Evolutionary conservation across 2,329 filamentous ascomycete genomes (phyloP).

Genomic region (Apiospora marii): DNA sequence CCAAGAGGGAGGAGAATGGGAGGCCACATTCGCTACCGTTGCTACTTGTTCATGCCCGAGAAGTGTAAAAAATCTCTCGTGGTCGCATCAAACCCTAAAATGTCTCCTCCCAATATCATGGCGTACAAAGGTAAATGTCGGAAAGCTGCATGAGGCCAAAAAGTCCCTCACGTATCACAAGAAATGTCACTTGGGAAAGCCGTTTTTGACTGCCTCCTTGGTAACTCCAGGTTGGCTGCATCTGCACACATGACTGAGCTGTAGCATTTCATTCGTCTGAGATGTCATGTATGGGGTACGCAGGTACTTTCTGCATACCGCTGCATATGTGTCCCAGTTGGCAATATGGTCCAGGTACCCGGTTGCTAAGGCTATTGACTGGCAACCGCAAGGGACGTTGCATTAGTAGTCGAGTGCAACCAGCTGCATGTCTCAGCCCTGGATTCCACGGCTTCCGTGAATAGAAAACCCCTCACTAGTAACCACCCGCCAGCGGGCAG

Average conservation of each 20-base stretch:
- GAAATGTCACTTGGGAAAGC: not conserved
- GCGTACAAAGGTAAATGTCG: not conserved
- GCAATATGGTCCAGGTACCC: not conserved
- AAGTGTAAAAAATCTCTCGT: no score
- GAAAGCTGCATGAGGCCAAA: not conserved
- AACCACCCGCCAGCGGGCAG: not conserved
- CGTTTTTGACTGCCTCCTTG: not conserved
- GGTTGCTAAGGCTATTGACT: not conserved
- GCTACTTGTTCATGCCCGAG: not conserved
- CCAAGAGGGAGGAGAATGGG: not conserved
- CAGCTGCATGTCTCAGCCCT: conserved; percentile 10
- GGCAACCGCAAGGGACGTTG: not conserved
- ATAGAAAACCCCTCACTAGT: conserved; percentile 4
- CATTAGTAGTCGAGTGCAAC: not conserved
- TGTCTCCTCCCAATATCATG: no score
- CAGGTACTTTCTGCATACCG: not conserved
- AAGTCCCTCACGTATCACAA: not conserved
- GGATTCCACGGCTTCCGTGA: conserved; percentile 10
- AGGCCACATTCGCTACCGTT: not conserved
- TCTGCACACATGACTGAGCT: not conserved
- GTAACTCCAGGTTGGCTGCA: not conserved
- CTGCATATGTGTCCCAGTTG: not conserved
- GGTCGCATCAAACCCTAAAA: no score
- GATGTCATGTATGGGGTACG: not conserved
- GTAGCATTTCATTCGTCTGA: not conserved